phyloP scores from a whole-genome alignment of 2,329 filamentous ascomycete genomes.

The Verticillium nubilum region DNA sequence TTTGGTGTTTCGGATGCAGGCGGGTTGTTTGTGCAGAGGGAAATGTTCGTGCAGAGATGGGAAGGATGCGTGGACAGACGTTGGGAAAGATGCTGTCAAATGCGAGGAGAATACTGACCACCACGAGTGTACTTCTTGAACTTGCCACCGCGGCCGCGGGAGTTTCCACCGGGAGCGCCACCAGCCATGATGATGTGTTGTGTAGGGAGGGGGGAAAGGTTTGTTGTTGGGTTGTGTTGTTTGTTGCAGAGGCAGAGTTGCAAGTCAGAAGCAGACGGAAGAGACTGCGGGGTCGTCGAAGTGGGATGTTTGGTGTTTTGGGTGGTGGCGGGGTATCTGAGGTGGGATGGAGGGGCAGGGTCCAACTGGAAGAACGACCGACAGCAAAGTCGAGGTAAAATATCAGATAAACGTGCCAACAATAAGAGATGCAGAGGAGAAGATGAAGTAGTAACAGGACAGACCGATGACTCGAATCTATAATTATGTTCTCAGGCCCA shows the following conservation, averaged over 20 bases:
- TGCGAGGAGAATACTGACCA: slow-evolving; percentile 57
- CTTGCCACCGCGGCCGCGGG: slow-evolving; percentile 83
- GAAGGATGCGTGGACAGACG: too few species aligned
- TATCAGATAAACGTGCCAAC: background rate
- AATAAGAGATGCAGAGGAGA: background rate
- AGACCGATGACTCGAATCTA: background rate
- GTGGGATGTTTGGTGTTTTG: slow-evolving; percentile 7
- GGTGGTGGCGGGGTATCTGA: slow-evolving; percentile 1
- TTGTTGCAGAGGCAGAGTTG: background rate
- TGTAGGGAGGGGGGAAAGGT: background rate
- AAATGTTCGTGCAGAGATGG: too few species aligned
- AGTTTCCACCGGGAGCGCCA: slow-evolving; percentile 38
- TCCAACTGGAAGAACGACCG: too few species aligned
- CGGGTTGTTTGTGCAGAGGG: background rate
- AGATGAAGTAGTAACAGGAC: background rate
- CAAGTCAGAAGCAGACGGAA: background rate
- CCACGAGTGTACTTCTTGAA: slow-evolving; percentile 91
- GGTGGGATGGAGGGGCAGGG: background rate
- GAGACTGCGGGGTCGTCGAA: slow-evolving; percentile 9
- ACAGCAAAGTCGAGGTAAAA: background rate
- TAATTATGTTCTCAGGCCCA: background rate
- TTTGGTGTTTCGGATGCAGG: background rate
- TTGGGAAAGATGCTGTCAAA: too few species aligned
- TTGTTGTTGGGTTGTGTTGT: slow-evolving; percentile 5
- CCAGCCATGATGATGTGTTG: slow-evolving; percentile 37